Evolutionary conservation across 345 rosid species (phyloP), one percentile per base, ranked within the genome.

Genomic region (Pseudoturritis turrita): DNA sequence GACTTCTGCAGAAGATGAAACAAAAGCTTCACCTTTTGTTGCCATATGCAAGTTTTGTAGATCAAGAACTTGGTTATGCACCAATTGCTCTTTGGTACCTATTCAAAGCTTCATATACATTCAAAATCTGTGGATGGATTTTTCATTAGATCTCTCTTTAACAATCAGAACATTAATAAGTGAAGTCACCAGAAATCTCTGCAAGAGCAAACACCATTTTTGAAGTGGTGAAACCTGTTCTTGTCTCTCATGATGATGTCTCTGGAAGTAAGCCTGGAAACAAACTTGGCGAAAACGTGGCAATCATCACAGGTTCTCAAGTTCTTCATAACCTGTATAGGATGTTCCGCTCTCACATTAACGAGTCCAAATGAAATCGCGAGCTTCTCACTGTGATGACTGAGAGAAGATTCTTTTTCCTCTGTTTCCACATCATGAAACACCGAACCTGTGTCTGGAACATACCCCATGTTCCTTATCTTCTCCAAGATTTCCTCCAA

Each of bases 261-360:
- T 77, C 77, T 81, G 23, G 61, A 68, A 4, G 82, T 78, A 66
- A 88, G 65, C 63, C 53, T 76, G 10, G 88, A 85, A 68, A 85
- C 79, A 60, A 82, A 79, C 68, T 85, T 88, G 62, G 73, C 78
- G 78, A 88, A 86, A 80, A 54, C 81, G 41, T 88, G 90, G 75
- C 93, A 86, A 71, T 88, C 93, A n/a, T 84, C 88, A 76, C 93
- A 88, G 17, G 85, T 83, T 68, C 90, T 81, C 61, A 86, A 76
- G 69, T 88, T 88, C 82, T 88, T 86, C 71, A 86, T 73, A 6
- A 88, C 78, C 65, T 82, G 72, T 62, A 88, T 74, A 13, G 86
- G 78, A 23, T 67, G 59, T n/a, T 40, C 77, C 15, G 44, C 52
- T 56, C 59, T 71, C 47, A 68, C 81, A 66, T 65, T 79, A 59